These are phyloP conservation scores for Cryptococcus depauperatus DNA, from an alignment of 1,284 basidiomycete species.

Conservation along the genomic window DNA sequence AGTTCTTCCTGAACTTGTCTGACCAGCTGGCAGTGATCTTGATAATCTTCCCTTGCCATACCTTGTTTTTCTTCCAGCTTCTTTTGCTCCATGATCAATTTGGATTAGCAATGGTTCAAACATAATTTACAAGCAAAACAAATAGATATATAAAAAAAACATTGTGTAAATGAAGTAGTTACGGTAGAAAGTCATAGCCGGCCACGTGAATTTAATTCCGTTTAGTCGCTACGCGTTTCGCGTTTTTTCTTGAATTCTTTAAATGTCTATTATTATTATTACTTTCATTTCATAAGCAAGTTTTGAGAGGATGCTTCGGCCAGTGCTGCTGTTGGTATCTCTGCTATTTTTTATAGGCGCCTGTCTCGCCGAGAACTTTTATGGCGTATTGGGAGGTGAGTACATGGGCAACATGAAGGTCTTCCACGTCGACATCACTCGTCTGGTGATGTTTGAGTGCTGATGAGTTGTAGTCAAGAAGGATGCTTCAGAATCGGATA, in stretches of 20 bases:
- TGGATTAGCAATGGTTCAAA: not conserved
- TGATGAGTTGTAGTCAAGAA: slow-evolving; percentile 54
- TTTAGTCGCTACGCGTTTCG: not conserved
- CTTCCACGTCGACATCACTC: slow-evolving; percentile 15
- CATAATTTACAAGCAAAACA: not conserved
- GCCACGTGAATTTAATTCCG: not conserved
- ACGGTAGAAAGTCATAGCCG: slow-evolving; percentile 1
- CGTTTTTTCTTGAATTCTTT: too few relatives aligned
- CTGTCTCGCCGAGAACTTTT: slow-evolving; percentile 39
- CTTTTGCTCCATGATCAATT: not conserved
- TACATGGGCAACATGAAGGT: slow-evolving; percentile 3
- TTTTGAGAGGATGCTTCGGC: slow-evolving; percentile 26
- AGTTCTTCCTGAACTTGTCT: slow-evolving; percentile 29
- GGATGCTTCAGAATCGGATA: slow-evolving; percentile 74
- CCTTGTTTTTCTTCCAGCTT: not conserved
- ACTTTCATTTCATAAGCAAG: not conserved
- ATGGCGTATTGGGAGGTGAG: slow-evolving; percentile 44
- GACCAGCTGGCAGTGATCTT: slow-evolving; percentile 22
- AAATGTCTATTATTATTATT: not conserved
- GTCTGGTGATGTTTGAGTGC: not conserved
- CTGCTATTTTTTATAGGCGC: slow-evolving; percentile 31
- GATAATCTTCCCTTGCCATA: slow-evolving; percentile 20
- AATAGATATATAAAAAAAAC: not conserved
- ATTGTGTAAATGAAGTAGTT: not conserved
- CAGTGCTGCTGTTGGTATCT: slow-evolving; percentile 21